phyloP scores from a whole-genome alignment of 1,139 yeast species.

The Geotrichum histeridarum region DNA sequence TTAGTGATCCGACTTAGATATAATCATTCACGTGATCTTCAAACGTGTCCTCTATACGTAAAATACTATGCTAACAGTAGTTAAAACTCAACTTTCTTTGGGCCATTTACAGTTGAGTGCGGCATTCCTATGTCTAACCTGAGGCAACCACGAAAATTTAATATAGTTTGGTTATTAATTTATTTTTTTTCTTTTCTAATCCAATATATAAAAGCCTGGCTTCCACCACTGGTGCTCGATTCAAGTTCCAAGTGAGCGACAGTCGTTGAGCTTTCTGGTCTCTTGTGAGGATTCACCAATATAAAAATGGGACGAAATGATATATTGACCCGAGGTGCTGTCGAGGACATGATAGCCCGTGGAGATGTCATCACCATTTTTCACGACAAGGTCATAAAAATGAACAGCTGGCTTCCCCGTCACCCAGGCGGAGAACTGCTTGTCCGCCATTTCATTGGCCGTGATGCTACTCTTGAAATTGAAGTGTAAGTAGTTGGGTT shows the following conservation, averaged over 20 bases:
- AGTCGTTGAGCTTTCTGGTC: too few species aligned
- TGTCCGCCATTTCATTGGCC: slow-evolving; percentile 74
- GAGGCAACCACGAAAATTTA: too few species aligned
- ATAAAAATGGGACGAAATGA: slow-evolving; percentile 13
- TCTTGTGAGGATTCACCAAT: too few species aligned
- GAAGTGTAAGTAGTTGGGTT: slow-evolving; percentile 44
- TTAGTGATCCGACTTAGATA: too few species aligned
- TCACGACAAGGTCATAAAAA: slow-evolving; percentile 53
- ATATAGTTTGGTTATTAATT: too few species aligned
- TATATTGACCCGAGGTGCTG: slow-evolving; percentile 25
- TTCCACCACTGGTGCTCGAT: not conserved
- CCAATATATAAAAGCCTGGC: too few species aligned
- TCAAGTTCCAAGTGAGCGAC: too few species aligned
- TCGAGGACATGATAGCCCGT: slow-evolving; percentile 53
- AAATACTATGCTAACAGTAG: too few species aligned
- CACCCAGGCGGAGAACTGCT: slow-evolving; percentile 94
- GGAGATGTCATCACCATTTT: slow-evolving; percentile 72
- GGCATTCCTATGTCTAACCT: not conserved
- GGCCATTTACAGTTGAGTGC: not conserved
- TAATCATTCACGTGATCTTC: too few species aligned
- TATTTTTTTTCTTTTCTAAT: too few species aligned
- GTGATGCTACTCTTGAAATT: slow-evolving; percentile 91
- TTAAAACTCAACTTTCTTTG: not conserved
- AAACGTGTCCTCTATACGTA: too few species aligned
- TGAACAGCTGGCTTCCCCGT: slow-evolving; percentile 62